These are phyloP conservation scores for Polytrichum formosum DNA, from an alignment of 225 moss, liverwort and hornwort species.

Conservation along the genomic window DNA sequence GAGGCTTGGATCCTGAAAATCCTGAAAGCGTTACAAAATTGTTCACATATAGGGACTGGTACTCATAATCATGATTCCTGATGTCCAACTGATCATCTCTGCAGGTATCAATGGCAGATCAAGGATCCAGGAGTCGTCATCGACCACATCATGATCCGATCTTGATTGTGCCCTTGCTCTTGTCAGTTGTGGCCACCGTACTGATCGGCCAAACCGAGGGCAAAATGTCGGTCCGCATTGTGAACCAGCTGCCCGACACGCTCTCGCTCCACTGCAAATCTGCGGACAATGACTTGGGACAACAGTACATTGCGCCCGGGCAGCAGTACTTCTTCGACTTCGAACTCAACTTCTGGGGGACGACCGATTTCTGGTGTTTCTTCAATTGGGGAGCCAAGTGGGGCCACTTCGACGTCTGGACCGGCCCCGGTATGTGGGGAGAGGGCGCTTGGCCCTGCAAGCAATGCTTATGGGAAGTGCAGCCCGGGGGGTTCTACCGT, in stretches of 20 bases:
- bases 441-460: background rate
- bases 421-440: background rate
- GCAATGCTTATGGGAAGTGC: background rate
- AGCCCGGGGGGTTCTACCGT: background rate
- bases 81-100: too few species aligned
- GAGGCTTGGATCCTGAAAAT: too few species aligned
- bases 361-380: constrained; percentile 5
- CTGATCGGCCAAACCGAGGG: too few species aligned
- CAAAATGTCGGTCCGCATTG: background rate
- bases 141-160: too few species aligned
- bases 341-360: background rate
- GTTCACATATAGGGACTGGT: too few species aligned
- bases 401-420: constrained; percentile 1
- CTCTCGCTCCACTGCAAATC: constrained; percentile 10
- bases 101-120: too few species aligned
- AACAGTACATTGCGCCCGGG: background rate
- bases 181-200: too few species aligned
- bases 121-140: too few species aligned
- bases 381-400: background rate
- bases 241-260: background rate
- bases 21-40: too few species aligned
- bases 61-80: too few species aligned
- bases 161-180: too few species aligned
- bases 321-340: constrained; percentile 3
- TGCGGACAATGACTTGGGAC: constrained; percentile 6